Conservation (phyloP, 2,329 filamentous ascomycete species). For the Cordyceps militaris region DNA sequence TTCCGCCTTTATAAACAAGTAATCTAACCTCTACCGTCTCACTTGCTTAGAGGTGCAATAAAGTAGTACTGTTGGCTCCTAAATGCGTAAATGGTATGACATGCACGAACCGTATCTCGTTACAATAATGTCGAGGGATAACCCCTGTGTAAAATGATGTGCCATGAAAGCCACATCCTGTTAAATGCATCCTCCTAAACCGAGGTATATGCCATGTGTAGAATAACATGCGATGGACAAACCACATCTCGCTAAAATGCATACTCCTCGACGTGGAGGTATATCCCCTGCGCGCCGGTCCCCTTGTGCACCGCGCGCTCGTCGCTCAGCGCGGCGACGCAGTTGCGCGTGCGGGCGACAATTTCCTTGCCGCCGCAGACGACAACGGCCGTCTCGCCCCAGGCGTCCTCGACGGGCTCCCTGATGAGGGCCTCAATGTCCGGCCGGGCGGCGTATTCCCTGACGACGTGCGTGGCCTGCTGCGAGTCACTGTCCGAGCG, state of each 20-base stretch:
- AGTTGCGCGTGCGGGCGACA: slow-evolving; percentile 47
- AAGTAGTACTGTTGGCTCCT: not conserved
- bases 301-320: slow-evolving; percentile 59
- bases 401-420: slow-evolving; percentile 47
- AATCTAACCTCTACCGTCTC: no score
- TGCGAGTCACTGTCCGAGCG: slow-evolving; percentile 16
- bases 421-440: slow-evolving; percentile 47
- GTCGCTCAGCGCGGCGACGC: slow-evolving; percentile 48
- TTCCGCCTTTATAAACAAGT: no score
- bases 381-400: slow-evolving; percentile 54
- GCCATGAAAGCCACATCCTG: no score
- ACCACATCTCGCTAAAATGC: slow-evolving; percentile 37
- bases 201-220: not conserved
- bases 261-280: slow-evolving; percentile 55
- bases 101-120: no score
- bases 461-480: slow-evolving; percentile 24
- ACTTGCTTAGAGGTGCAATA: no score
- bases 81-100: not conserved
- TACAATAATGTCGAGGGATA: no score
- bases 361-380: slow-evolving; percentile 53
- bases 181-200: no score
- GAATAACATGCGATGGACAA: not conserved
- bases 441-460: slow-evolving; percentile 39
- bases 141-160: no score
- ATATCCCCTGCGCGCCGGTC: slow-evolving; percentile 56